Conservation (phyloP, 805 yeast species). For the Lachancea sp. region DNA sequence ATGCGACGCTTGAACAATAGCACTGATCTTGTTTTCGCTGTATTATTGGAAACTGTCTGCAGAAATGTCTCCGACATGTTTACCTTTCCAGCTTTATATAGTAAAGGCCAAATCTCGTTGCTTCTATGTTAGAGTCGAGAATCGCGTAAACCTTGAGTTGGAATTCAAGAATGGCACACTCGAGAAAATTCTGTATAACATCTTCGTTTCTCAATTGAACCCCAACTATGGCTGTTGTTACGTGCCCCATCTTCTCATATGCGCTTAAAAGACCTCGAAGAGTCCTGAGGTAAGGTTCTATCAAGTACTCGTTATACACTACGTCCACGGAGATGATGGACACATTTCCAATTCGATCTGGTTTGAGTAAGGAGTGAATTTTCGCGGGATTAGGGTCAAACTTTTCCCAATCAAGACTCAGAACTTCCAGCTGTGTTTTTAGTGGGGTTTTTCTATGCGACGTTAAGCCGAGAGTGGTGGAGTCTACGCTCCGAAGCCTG, state of each 20-base stretch:
- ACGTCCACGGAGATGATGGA: constrained; percentile 33
- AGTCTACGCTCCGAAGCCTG: constrained; percentile 12
- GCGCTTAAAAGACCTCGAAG: constrained; percentile 13
- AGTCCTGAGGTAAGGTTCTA: constrained; percentile 28
- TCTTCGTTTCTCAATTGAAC: constrained; percentile 31
- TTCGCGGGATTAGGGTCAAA: constrained; percentile 9
- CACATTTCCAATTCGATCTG: constrained; percentile 7
- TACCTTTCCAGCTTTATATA: constrained; percentile 8
- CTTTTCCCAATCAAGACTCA: constrained; percentile 32
- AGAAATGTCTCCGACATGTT: no score
- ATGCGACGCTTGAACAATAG: no score
- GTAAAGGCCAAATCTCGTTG: constrained; percentile 23
- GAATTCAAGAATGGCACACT: constrained; percentile 21
- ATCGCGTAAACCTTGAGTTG: constrained; percentile 19
- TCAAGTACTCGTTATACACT: constrained; percentile 32
- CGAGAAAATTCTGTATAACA: constrained; percentile 24
- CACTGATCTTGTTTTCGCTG: no score
- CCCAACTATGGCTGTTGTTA: constrained; percentile 22
- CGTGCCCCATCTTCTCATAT: constrained; percentile 6
- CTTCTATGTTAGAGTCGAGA: constrained; percentile 13
- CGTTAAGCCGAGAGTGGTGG: constrained; percentile 4
- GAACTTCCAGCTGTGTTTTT: constrained; percentile 19
- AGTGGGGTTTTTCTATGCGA: constrained; percentile 3
- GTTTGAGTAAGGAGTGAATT: constrained; percentile 2
- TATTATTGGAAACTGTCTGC: no score